phyloP scores from a whole-genome alignment of 306 rosid species.

The Cercis canadensis region DNA sequence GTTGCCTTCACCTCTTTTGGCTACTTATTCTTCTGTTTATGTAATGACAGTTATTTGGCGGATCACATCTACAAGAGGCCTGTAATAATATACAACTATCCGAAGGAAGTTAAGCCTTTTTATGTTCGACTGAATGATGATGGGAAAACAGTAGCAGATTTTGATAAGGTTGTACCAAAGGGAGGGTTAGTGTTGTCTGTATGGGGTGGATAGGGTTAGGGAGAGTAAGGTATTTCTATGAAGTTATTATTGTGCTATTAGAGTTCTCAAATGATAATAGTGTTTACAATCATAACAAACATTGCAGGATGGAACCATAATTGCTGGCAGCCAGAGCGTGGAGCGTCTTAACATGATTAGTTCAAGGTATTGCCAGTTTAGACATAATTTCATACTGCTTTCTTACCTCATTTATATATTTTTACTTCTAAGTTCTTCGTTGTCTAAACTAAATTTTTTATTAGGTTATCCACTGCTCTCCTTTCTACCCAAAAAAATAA shows the following conservation, averaged over 20 bases:
- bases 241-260: neutral
- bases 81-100: conserved; percentile 69
- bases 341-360: conserved; percentile 64
- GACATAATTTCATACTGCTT: neutral
- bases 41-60: conserved; percentile 61
- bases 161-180: conserved; percentile 78
- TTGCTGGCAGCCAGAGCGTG: conserved; percentile 96
- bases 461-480: no score
- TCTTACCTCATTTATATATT: no score
- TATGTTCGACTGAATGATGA: conserved; percentile 73
- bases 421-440: no score
- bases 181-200: neutral
- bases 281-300: conserved; percentile 13
- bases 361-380: conserved; percentile 55
- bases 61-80: conserved; percentile 69
- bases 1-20: conserved; percentile 24
- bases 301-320: conserved; percentile 72
- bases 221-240: neutral
- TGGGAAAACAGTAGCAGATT: conserved; percentile 83
- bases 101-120: conserved; percentile 85
- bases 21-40: conserved; percentile 24
- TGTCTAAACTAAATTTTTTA: no score
- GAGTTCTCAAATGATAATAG: neutral
- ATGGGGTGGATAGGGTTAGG: conserved; percentile 11
- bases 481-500: no score